Percentiles rank a stretch among this genome's conserved stretches.
Conservation (phyloP, 768 basidiomycete species). For the Rhodotorula taiwanensis region DNA sequence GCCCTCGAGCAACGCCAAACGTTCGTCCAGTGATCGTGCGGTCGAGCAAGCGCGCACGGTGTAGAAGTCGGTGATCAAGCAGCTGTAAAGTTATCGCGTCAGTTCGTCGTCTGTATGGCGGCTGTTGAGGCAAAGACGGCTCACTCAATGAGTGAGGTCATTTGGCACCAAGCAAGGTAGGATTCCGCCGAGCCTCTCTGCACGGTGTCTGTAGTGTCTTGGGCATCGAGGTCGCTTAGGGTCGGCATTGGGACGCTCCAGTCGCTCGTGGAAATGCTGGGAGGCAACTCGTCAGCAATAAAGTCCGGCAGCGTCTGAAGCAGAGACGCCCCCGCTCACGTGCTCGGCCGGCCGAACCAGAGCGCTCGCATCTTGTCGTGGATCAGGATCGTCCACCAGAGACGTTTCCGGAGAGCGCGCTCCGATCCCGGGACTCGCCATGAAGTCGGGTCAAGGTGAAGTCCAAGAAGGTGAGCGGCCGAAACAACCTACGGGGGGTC, state of each 20-base stretch:
- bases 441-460: conserved; percentile 29
- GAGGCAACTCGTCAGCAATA: neutral
- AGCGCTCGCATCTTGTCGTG: conserved; percentile 19
- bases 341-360: conserved; percentile 8
- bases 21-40: neutral
- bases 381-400: conserved; percentile 32
- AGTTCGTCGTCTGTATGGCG: conserved; percentile 11
- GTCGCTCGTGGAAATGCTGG: conserved; percentile 4
- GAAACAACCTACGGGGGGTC: conserved; percentile 9
- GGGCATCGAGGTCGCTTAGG: neutral
- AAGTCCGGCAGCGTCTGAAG: neutral
- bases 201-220: no score
- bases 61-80: neutral
- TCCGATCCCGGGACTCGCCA: conserved; percentile 28
- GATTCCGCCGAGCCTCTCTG: conserved; percentile 13
- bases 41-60: neutral
- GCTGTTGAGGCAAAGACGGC: neutral
- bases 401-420: conserved; percentile 15
- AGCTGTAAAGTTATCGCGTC: neutral
- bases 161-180: conserved; percentile 24
- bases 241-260: conserved; percentile 9
- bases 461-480: conserved; percentile 32
- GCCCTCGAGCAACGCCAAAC: neutral
- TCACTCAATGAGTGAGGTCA: conserved; percentile 25
- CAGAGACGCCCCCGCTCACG: no score